Conservation (phyloP, 2,329 filamentous ascomycete species). For the Cladosporium sp. region DNA sequence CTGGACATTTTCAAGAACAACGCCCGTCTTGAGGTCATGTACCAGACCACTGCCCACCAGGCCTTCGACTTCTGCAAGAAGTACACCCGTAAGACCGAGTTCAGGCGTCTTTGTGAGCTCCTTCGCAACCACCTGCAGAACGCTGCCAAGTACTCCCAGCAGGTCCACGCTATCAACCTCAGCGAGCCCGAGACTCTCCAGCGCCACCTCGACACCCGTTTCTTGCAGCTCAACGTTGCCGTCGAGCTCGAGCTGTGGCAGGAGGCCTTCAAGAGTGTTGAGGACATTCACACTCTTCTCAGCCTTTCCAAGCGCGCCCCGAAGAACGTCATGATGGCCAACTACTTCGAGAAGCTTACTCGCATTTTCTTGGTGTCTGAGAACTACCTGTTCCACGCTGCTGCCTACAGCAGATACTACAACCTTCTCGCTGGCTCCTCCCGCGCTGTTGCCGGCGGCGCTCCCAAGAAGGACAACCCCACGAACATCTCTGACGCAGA, state of each 20-base stretch:
- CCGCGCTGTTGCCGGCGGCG: conserved; percentile 70
- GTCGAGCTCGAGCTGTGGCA: conserved; percentile 98
- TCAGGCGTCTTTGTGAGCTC: conserved; percentile 94
- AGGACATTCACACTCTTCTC: conserved; percentile 96
- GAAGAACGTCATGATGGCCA: conserved; percentile 99
- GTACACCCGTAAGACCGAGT: conserved; percentile 98
- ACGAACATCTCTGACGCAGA: conserved; percentile 75
- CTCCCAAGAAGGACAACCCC: conserved; percentile 91
- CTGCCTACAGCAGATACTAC: conserved; percentile 96
- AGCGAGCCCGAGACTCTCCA: conserved; percentile 96
- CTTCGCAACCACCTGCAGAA: conserved; percentile 98
- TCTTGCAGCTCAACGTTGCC: conserved; percentile 96
- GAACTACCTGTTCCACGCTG: conserved; percentile 98
- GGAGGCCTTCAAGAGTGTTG: conserved; percentile 97
- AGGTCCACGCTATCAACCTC: conserved; percentile 99
- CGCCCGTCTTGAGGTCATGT: conserved; percentile 92
- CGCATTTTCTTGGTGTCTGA: conserved; percentile 98
- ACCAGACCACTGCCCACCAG: conserved; percentile 95
- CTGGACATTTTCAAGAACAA: conserved; percentile 99
- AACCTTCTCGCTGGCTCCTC: conserved; percentile 90
- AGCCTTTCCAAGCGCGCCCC: conserved; percentile 96
- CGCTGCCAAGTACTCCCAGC: conserved; percentile 95
- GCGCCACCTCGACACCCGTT: conserved; percentile 93
- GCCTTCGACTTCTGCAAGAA: conserved; percentile 98
- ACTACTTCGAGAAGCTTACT: conserved; percentile 99